Conservation (phyloP, 106 monocot species). For the Apostasia ramifera region DNA sequence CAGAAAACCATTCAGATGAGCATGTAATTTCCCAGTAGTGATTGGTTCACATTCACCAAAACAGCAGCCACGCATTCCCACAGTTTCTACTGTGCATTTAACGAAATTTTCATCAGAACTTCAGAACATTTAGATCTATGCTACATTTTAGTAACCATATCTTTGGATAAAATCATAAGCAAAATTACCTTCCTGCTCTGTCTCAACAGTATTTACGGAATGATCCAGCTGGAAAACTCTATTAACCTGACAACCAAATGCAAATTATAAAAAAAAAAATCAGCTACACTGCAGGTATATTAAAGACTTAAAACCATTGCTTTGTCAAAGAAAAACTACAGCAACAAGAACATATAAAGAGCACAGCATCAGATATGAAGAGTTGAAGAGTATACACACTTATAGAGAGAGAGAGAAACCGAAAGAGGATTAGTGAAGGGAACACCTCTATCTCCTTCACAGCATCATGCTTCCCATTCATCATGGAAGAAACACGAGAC, state of each 20-base stretch:
- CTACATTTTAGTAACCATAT: not conserved
- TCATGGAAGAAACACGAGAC: constrained; percentile 80
- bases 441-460: constrained; percentile 69
- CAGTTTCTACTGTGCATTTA: constrained; percentile 5
- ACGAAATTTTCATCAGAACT: constrained; percentile 14
- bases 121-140: not conserved
- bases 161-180: no score
- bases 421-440: not conserved
- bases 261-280: not conserved
- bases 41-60: constrained; percentile 9
- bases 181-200: not conserved
- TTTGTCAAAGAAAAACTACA: not conserved
- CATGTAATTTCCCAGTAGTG: constrained; percentile 8
- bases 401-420: not conserved
- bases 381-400: not conserved
- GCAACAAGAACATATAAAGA: not conserved
- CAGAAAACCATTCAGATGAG: constrained; percentile 11
- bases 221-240: constrained; percentile 30
- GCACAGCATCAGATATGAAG: no score
- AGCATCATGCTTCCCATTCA: constrained; percentile 83
- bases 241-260: constrained; percentile 36
- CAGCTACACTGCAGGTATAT: not conserved
- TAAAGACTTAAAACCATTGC: not conserved
- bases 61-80: not conserved
- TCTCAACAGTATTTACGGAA: not conserved